Conservation (phyloP, 192 early-diverging fungal species). For the Podochytrium sp. region DNA sequence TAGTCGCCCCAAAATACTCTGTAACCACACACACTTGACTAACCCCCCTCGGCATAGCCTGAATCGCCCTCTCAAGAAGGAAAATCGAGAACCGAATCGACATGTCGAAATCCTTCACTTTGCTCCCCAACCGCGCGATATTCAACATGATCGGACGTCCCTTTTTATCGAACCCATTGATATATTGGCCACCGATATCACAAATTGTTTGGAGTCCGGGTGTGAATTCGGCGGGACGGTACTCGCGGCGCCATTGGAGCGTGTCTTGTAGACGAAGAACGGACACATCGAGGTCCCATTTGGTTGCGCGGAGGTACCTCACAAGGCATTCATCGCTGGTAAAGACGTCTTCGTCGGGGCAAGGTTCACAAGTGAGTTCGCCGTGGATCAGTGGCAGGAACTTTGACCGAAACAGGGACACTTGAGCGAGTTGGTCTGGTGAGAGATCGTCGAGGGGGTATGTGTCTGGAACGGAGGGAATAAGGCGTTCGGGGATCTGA, state of each 20-base stretch:
- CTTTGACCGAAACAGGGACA: not conserved
- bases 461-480: not conserved
- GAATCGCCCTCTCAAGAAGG: slow-evolving; percentile 75
- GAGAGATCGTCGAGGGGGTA: slow-evolving; percentile 16
- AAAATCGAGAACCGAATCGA: slow-evolving; percentile 82
- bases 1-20: slow-evolving; percentile 76
- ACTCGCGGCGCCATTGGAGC: slow-evolving; percentile 78
- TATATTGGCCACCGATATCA: slow-evolving; percentile 56
- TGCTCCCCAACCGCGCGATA: slow-evolving; percentile 41
- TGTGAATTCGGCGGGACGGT: slow-evolving; percentile 67
- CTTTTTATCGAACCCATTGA: slow-evolving; percentile 18
- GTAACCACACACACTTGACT: slow-evolving; percentile 79
- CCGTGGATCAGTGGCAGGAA: not conserved
- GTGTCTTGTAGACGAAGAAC: slow-evolving; percentile 70
- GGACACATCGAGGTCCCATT: slow-evolving; percentile 64
- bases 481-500: not conserved
- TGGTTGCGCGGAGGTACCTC: slow-evolving; percentile 70
- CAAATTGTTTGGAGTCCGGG: slow-evolving; percentile 74
- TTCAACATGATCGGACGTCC: slow-evolving; percentile 9
- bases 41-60: slow-evolving; percentile 71
- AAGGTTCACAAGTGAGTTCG: not conserved
- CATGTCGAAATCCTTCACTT: slow-evolving; percentile 64
- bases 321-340: slow-evolving; percentile 59
- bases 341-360: slow-evolving; percentile 38
- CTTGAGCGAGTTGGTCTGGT: not conserved